Conservation (phyloP, 116 monocot genomes). For the Trichopus zeylanicus region DNA sequence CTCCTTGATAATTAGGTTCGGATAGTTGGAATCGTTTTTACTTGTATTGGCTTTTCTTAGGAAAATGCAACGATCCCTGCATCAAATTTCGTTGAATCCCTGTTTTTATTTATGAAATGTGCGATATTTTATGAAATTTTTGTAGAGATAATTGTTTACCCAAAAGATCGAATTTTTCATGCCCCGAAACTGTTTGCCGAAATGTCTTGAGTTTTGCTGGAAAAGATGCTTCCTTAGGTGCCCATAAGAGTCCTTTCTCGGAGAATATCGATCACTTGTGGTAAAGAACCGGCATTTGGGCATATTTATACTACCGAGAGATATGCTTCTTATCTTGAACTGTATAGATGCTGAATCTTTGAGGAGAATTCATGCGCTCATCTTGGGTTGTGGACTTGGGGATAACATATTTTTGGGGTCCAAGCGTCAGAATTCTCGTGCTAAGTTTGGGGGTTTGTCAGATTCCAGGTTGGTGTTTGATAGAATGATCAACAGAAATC, state of each 20-base stretch:
- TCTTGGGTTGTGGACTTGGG: slow-evolving; percentile 28
- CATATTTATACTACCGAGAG: slow-evolving; percentile 1
- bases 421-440: slow-evolving; percentile 41
- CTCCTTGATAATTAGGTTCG: not conserved
- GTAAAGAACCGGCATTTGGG: not conserved
- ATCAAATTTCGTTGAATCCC: not conserved
- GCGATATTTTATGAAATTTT: not conserved
- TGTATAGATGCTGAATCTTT: slow-evolving; percentile 28
- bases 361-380: slow-evolving; percentile 34
- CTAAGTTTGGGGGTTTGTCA: slow-evolving; percentile 20
- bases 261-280: not conserved
- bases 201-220: not conserved
- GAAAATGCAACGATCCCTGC: not conserved
- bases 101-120: not conserved
- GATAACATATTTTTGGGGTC: slow-evolving; percentile 23
- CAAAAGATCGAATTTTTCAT: not conserved
- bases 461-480: slow-evolving; percentile 40
- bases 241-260: not conserved
- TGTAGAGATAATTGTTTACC: not conserved
- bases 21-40: not conserved
- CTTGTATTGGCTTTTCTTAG: not conserved
- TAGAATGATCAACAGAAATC: slow-evolving; percentile 25
- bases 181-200: not conserved
- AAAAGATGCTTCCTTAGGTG: not conserved
- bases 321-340: slow-evolving; percentile 22